Evolutionary conservation across 371 early-diverging fungal genomes (phyloP), one percentile per base, ranked within the genome.

Genomic region (Mortierella sp.): DNA sequence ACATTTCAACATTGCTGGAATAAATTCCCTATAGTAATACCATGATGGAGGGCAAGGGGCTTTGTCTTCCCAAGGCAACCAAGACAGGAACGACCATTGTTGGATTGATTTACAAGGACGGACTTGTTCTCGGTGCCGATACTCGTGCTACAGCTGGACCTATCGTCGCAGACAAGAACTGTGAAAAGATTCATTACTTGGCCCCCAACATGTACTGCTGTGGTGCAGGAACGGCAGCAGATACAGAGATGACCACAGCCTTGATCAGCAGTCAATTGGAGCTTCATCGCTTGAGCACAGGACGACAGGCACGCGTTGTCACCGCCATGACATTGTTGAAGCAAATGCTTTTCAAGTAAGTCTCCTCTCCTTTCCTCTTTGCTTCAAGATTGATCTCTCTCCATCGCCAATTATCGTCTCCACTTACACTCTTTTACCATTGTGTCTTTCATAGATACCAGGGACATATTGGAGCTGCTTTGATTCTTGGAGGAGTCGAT

Each of bases 191-290:
- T 70, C 99, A 99, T 86, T 96, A 97, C 79, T 90, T 99, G 69
- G 95, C 99, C 58, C 99, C 99, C 77, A 99, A 99, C 88, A 99
- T 99, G 91, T 98, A 97, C 88, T 99, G 99, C 87, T 98, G 99
- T 86, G 99, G 99, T 77, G 99, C 99, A 32, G 99, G 99, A 82
- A 99, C 99, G 22, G 99, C 99, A 43, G 99, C 99, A 13, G 99
- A 99, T 88, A 99, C 99, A 32, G 96, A 97, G 80, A 94, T 95
- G 79, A 97, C 99, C 0, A 99, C 99, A 33, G 91, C 90, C 65
- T 90, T 98, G 87, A 97, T 98, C 74, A 91, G 94, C 70, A 95
- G 95, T 74, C 94, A 98, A 85, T 90, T 99, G 68, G 97, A 96
- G 83, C 89, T 99, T 72, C 99, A 99, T 84, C 84, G 92, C 50